phyloP scores from a whole-genome alignment of 2,329 filamentous ascomycete genomes.

The Ophiostoma novo-ulmi region DNA sequence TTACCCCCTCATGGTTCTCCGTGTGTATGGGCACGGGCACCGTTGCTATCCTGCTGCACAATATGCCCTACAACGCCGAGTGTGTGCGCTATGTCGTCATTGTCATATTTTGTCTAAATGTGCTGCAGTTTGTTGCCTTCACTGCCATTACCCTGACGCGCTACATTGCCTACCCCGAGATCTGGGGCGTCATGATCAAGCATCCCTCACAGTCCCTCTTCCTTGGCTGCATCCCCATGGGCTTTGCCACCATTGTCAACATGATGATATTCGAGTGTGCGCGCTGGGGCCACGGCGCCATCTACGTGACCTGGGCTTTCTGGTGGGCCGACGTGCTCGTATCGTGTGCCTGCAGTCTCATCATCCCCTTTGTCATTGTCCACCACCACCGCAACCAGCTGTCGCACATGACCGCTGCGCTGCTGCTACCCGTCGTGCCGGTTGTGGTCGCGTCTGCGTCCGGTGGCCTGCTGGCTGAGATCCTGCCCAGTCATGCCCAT shows the following conservation, averaged over 20 bases:
- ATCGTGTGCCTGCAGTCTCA: constrained; percentile 43
- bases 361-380: constrained; percentile 46
- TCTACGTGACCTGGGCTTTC: constrained; percentile 46
- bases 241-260: constrained; percentile 57
- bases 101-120: constrained; percentile 53
- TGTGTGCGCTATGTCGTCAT: constrained; percentile 52
- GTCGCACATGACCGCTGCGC: constrained; percentile 52
- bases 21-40: constrained; percentile 62
- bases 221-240: constrained; percentile 59
- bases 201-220: constrained; percentile 60
- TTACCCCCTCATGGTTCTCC: constrained; percentile 48
- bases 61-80: constrained; percentile 51
- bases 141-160: constrained; percentile 47
- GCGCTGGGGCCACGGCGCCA: constrained; percentile 52
- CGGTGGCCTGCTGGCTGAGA: constrained; percentile 59
- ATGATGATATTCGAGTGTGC: constrained; percentile 55
- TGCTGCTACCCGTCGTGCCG: constrained; percentile 58
- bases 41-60: constrained; percentile 52
- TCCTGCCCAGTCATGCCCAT: constrained; percentile 50
- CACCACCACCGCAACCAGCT: constrained; percentile 32
- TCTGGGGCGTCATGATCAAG: constrained; percentile 56
- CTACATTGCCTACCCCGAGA: constrained; percentile 56
- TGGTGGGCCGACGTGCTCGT: constrained; percentile 50
- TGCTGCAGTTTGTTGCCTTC: constrained; percentile 49
- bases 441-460: constrained; percentile 59